Evolutionary conservation across 2,329 filamentous ascomycete genomes (phyloP), one percentile per base, ranked within the genome.

Genomic region (Ophiocordyceps robertsii): DNA sequence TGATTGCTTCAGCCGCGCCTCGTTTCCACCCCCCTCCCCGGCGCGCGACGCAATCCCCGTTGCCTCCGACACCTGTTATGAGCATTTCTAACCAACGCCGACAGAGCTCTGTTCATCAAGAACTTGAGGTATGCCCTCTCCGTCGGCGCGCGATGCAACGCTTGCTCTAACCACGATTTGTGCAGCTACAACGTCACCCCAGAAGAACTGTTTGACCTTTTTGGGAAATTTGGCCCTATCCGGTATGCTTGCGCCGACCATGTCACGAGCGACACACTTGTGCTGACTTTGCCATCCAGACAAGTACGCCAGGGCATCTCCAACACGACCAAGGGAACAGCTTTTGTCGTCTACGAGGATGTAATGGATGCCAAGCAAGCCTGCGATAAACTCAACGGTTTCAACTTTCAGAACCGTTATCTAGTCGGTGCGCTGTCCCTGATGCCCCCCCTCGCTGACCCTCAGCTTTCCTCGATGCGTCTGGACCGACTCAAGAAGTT

Each of bases 351-450:
- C 67, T 98, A 95, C 74, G 92, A 96, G 68, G 92, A 98, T 75
- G 90, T 96, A 54, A 84, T 92, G 77, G 92, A 98, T 74, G 89
- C 92, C 53, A 98, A 98, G 72, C 82, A 88, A 68, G 92, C 92
- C 60, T 96, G 92, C 75, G 92, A 98, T 73, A 95, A 96, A 73
- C 75, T 98, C 65, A 98, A 98, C 73, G 92, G 92, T 63, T 98
- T 94, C 80, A 98, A 98, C 73, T 98, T 98, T 67, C 92, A 98
- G 73, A 95, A 90, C 70, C 84, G 92, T 63, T 98, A 98, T 68
- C 85, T 98, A 56, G 92, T 98, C 59, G 88, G 87, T 93, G 77
- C 48, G 86, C 40, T 17, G 12, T 29, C n/a, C n/a, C n/a, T n/a
- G n/a, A n/a, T n/a, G n/a, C n/a, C n/a, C n/a, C n/a, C n/a, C 17